Base-by-base conservation (phyloP, 2,329 filamentous ascomycete species). In the Exophiala lecanii-corni region DNA sequence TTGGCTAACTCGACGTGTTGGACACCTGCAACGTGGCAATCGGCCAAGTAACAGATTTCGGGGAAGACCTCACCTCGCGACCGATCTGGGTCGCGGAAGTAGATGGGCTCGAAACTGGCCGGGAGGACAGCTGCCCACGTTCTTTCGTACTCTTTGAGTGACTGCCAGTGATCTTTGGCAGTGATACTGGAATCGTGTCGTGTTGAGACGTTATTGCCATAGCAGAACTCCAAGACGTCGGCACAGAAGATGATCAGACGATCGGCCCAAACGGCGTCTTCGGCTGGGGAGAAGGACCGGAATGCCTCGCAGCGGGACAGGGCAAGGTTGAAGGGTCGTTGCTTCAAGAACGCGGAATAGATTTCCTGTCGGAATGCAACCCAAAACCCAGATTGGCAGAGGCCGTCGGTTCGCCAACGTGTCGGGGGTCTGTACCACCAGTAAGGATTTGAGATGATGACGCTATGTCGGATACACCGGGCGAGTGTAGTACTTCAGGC, bases 201-300 rank as follows among this genome's bases (percentile, higher is more conserved):
- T n/a, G n/a, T n/a, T 17, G 47, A 44, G 2, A 21, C n/a, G 16
- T 4, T 43, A 20, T 44, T 41, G 5, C 63, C 49, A 55, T 81
- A 82, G 55, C 79, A 82, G 54, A 74, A 80, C 47, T 80, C 76
- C 9, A 82, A 62, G 1, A 81, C 75, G 48, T 81, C 77, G 13
- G 77, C 77, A 40, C 78, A 78, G 53, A 79, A 74, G 2, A 80
- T 69, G 0, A 82, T 70, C 9, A 79, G 73, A n/a, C 77, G 69
- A 56, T 81, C 80, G 2, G 78, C 57, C 62, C 62, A 66, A 10
- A 64, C 53, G 13, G 53, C 52, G 19, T 61, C 56, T 4, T 57
- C 55, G 3, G 64, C 59, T 2, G 59, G 60, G 7, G 63, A 60
- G 5, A 62, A 60, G 23, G 55, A 57, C 2, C 61, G 59, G 13